Base-by-base conservation (phyloP, 1,284 basidiomycete genomes). In the Trichosporon sp. region DNA sequence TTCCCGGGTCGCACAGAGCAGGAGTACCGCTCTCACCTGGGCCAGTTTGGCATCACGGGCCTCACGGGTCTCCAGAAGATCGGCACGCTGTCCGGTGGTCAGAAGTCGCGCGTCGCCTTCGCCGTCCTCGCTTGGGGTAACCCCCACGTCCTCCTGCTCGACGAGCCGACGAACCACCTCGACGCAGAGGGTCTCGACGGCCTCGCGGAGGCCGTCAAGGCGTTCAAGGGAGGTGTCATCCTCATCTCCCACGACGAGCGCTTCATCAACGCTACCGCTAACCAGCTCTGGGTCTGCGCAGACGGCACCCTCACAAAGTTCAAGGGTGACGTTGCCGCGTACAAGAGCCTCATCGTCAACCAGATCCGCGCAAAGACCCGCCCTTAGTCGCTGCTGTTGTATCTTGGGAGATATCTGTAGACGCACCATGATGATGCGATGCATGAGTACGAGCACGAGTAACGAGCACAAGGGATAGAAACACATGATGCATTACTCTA, bases 21-120 rank as follows among this genome's bases (percentile, higher is more conserved):
- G 77, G 96, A 99, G 79, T 99, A 99, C 79, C 87, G 96, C 68
- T 82, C 82, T 37, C 95, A 98, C 82, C 84, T 99, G 14, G 96
- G 96, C n/a, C 92, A 94, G 65, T 99, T 99, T 82, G 95, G 97
- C 71, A 96, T 98, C 74, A 97, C 92, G 66, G 95, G 95, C 62
- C 89, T 95, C 85, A 97, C 94, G 1, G 93, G 94, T 70, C 65
- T 81, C 32, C 80, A 81, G 65, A 79, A 83, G 78, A 85, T 84
- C 60, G 82, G 80, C 0, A 84, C 83, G 10, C 69, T 84, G 11
- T 83, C 82, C 21, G 95, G 94, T 80, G 96, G 96, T 80, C 96
- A 99, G 74, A 99, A 99, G 81, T 91, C 89, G 65, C 89, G 95
- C 74, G 95, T 99, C 7, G 94, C 95, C 0, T 99, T 99, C 79